These are phyloP conservation scores for Leishmania tropica DNA, from an alignment of 208 protist genomes.

Conservation along the genomic window DNA sequence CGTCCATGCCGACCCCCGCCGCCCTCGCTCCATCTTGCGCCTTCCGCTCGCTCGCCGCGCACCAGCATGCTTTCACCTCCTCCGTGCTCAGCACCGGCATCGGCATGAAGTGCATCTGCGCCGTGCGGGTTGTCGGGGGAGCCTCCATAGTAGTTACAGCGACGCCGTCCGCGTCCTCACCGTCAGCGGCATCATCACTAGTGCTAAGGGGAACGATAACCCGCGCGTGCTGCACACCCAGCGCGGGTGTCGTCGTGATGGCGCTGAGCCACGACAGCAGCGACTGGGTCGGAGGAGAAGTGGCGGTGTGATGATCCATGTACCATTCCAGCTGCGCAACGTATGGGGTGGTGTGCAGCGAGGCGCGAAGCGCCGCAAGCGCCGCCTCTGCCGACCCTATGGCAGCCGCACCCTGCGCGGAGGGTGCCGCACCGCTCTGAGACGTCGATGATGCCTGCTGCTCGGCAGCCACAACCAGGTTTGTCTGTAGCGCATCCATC, in stretches of 20 bases:
- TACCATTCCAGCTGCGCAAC: conserved; percentile 33
- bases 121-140: conserved; percentile 39
- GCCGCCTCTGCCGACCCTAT: background rate
- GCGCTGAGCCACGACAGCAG: conserved; percentile 73
- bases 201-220: conserved; percentile 18
- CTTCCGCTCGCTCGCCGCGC: conserved; percentile 1
- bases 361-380: conserved; percentile 10
- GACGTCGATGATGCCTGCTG: background rate
- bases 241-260: conserved; percentile 46
- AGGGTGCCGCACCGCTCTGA: background rate
- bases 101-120: conserved; percentile 42
- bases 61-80: conserved; percentile 20
- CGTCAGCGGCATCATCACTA: background rate
- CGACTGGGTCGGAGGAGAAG: conserved; percentile 23
- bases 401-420: background rate
- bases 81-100: conserved; percentile 29
- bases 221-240: conserved; percentile 39
- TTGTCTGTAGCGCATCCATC: conserved; percentile 29
- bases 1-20: background rate
- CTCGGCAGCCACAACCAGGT: conserved; percentile 5
- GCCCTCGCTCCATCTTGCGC: background rate
- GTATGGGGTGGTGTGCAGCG: conserved; percentile 11
- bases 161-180: background rate
- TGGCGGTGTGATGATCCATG: conserved; percentile 18
- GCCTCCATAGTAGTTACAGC: conserved; percentile 20